Percentiles rank a stretch among this genome's conserved stretches.
These are phyloP conservation scores for Candida ovalis DNA, from an alignment of 805 yeast species.

Conservation along the genomic window DNA sequence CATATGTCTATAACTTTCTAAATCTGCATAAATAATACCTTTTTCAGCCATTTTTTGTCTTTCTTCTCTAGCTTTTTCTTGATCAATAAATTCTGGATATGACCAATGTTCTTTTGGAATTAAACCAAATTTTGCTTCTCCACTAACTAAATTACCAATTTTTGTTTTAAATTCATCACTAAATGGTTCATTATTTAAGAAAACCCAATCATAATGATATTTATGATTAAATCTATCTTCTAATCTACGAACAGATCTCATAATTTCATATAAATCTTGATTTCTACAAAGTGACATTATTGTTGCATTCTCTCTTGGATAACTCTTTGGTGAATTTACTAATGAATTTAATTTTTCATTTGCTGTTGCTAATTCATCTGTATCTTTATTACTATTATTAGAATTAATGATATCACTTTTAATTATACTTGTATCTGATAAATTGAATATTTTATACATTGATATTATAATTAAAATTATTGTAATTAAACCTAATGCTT, in stretches of 20 bases:
- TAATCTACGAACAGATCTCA: constrained; percentile 60
- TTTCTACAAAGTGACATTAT: constrained; percentile 69
- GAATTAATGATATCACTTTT: too few species aligned
- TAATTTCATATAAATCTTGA: constrained; percentile 52
- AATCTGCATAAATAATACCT: constrained; percentile 37
- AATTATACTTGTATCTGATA: too few species aligned
- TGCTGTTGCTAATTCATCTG: too few species aligned
- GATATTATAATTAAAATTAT: constrained; percentile 1
- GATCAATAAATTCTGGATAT: constrained; percentile 77
- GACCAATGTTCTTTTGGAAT: constrained; percentile 84
- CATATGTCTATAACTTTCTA: constrained; percentile 44
- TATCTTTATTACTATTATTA: too few species aligned
- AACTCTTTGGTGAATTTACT: background rate
- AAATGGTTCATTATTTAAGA: constrained; percentile 78
- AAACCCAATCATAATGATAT: constrained; percentile 88
- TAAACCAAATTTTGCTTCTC: constrained; percentile 65
- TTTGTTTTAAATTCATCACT: constrained; percentile 61
- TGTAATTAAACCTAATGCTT: constrained; percentile 3
- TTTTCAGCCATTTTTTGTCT: constrained; percentile 51
- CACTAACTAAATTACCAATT: constrained; percentile 54
- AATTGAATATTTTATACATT: constrained; percentile 5
- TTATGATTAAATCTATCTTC: constrained; percentile 78
- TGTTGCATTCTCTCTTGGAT: constrained; percentile 41
- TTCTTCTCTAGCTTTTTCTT: constrained; percentile 58
- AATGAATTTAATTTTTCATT: too few species aligned